Evolutionary conservation across 345 rosid species (phyloP).

Genomic region (Laguncularia racemosa): DNA sequence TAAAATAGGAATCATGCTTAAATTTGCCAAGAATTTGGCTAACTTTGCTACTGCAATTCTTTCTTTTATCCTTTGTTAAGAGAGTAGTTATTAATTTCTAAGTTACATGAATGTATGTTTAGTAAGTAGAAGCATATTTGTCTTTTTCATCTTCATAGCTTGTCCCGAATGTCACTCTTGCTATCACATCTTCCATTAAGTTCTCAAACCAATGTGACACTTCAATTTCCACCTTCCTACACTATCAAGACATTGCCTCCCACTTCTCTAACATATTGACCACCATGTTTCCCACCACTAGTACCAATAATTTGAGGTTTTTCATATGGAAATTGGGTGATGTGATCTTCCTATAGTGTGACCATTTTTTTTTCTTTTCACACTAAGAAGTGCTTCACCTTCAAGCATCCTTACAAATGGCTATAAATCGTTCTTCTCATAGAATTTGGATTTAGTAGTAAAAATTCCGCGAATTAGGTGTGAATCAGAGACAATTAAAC

Average conservation of each 20-base stretch:
- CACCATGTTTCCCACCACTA: constrained; percentile 48
- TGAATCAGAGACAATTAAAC: constrained; percentile 65
- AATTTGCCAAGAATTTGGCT: constrained; percentile 71
- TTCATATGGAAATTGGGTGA: constrained; percentile 75
- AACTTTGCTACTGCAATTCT: constrained; percentile 55
- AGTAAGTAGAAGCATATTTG: background rate
- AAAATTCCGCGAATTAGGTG: constrained; percentile 62
- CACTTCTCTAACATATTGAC: constrained; percentile 46
- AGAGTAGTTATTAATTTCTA: too few species aligned
- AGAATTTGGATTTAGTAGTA: constrained; percentile 58
- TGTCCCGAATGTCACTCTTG: constrained; percentile 69
- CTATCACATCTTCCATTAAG: constrained; percentile 69
- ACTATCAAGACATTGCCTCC: constrained; percentile 24
- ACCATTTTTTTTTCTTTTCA: constrained; percentile 73
- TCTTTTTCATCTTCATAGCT: constrained; percentile 74
- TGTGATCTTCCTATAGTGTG: constrained; percentile 58
- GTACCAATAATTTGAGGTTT: constrained; percentile 72
- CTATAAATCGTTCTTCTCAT: constrained; percentile 45
- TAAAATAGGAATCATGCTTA: constrained; percentile 72
- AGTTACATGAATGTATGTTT: too few species aligned
- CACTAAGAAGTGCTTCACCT: constrained; percentile 67
- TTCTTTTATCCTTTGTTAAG: background rate
- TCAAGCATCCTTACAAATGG: constrained; percentile 50
- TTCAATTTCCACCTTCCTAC: constrained; percentile 44
- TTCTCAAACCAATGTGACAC: constrained; percentile 55